Evolutionary conservation across 345 rosid genomes (phyloP).

Genomic region (Punica granatum): DNA sequence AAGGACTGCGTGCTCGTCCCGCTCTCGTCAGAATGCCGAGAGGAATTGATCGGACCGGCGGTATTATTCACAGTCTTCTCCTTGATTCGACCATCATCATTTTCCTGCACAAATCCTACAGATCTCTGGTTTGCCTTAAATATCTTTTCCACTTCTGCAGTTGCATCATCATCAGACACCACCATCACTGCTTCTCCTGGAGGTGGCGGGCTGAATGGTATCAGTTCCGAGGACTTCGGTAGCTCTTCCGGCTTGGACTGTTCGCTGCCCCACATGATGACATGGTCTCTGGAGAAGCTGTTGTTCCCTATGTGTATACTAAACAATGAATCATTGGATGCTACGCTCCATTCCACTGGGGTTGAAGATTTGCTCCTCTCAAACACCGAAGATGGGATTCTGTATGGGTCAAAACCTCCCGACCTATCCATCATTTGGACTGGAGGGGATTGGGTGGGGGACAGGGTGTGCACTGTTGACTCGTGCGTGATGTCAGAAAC

Average conservation of each 20-base stretch:
- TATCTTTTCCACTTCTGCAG: conserved; percentile 8
- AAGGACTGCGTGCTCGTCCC: conserved; percentile 34
- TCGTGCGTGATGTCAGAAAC: conserved; percentile 34
- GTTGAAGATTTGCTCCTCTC: conserved; percentile 30
- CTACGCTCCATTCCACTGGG: conserved; percentile 53
- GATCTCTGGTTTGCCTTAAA: conserved; percentile 5
- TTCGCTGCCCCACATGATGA: conserved; percentile 18
- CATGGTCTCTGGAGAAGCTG: conserved; percentile 41
- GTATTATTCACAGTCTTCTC: conserved; percentile 13
- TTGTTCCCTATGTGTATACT: conserved; percentile 54
- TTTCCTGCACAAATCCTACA: conserved; percentile 4
- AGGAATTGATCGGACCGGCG: conserved; percentile 23
- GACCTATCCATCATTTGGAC: conserved; percentile 70
- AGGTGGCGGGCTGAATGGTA: conserved; percentile 25
- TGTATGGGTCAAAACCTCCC: conserved; percentile 30
- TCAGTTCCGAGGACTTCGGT: conserved; percentile 27
- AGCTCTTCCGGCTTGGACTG: conserved; percentile 12
- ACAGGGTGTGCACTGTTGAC: conserved; percentile 11
- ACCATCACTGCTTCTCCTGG: conserved; percentile 11
- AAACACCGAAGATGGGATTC: conserved; percentile 55
- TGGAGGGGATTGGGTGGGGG: conserved; percentile 51
- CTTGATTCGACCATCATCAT: not conserved
- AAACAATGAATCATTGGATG: conserved; percentile 64
- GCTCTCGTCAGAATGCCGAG: conserved; percentile 36
- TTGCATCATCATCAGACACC: conserved; percentile 10